These are phyloP conservation scores for Populus hybrid DNA, from an alignment of 441 rosid species.

Conservation along the genomic window DNA sequence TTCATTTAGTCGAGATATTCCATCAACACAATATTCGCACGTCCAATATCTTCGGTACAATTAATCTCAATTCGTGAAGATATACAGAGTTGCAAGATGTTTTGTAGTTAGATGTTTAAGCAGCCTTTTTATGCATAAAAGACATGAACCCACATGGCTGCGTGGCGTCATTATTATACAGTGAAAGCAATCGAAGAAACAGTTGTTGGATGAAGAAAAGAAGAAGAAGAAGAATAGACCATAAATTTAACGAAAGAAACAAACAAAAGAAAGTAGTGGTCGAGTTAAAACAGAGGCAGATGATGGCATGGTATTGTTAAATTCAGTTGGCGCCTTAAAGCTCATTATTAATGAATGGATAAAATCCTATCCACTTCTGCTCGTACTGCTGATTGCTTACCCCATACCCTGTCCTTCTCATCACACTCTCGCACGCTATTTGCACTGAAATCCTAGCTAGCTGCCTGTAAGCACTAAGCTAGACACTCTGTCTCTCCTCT, in stretches of 20 bases:
- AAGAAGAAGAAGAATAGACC: neutral
- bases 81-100: too few relatives aligned
- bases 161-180: neutral
- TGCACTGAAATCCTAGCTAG: neutral
- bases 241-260: neutral
- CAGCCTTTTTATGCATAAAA: neutral
- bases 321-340: neutral
- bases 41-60: too few relatives aligned
- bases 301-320: neutral
- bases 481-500: neutral
- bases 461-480: neutral
- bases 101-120: neutral
- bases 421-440: neutral
- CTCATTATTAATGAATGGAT: constrained; percentile 7
- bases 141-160: neutral
- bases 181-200: neutral
- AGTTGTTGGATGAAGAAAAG: neutral
- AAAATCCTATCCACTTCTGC: constrained; percentile 35
- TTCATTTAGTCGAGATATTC: too few relatives aligned
- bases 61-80: too few relatives aligned
- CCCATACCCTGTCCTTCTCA: neutral
- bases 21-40: too few relatives aligned
- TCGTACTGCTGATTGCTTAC: constrained; percentile 1
- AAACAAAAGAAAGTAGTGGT: neutral
- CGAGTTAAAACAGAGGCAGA: neutral